Evolutionary conservation across 2,329 filamentous ascomycete species (phyloP), one percentile per base, ranked within the genome.

Genomic region (Amauroascus niger): DNA sequence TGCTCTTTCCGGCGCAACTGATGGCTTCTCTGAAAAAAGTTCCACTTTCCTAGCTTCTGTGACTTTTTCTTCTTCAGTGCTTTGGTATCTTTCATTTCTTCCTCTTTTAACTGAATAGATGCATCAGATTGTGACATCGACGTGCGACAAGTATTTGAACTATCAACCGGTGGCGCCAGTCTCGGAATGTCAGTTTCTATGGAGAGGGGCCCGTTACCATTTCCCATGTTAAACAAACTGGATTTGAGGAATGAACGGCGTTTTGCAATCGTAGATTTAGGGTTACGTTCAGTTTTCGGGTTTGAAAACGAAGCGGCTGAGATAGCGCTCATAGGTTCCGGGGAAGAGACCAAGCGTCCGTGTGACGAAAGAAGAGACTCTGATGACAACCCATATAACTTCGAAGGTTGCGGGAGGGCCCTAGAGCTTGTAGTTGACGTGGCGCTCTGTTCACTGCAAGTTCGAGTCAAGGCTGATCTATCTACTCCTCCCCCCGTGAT

Each of bases 1-100:
- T 63, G 54, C 4, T 63, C 61, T 30, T 63, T 67, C 55, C 57
- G 58, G 49, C 54, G 60, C 35, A 58, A 63, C 55, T 57, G 58
- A 44, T 65, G 64, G 40, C 63, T 69, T 63, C 67, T 71, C 51
- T 81, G 78, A 55, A 83, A 81, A 58, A 83, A 79, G 59, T 80
- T 82, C 79, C 78, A 82, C 65, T 73, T 74, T 57, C 68, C 67
- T 20, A 68, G 61, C 62, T 74, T 75, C 16, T 63, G 63, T 16
- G 61, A 53, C 28, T 61, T 66, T 33, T 60, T 64, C 45, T 61
- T 53, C 37, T 60, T 61, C n/a, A 58, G 24, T 58, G 60, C 56
- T 52, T 57, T 58, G 43, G 9, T 52, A 32, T 50, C 49, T 40
- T 35, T 53, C 39, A 11, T 20, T 26, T 53, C 46, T 50, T 56